phyloP scores from a whole-genome alignment of 371 early-diverging fungal genomes.

The Quaeritorhiza haematococci region DNA sequence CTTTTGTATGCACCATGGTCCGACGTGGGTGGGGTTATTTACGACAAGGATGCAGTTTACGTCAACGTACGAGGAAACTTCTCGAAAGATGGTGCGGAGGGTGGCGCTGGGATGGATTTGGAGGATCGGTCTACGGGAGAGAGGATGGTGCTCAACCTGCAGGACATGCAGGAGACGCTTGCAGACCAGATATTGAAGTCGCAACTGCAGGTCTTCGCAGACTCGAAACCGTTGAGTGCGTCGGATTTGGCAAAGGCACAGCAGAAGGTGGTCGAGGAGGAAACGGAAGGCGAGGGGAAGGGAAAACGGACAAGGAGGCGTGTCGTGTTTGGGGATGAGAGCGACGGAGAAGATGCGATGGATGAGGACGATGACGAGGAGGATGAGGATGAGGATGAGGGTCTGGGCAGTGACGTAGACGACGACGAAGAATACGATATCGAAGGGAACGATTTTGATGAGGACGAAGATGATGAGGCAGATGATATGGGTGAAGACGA shows the following conservation, averaged over 20 bases:
- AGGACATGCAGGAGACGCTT: slow-evolving; percentile 73
- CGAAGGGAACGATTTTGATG: slow-evolving; percentile 34
- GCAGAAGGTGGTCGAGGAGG: slow-evolving; percentile 3
- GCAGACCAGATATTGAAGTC: slow-evolving; percentile 72
- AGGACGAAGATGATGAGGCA: slow-evolving; percentile 16
- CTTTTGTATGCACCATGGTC: slow-evolving; percentile 98
- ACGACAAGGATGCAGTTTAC: slow-evolving; percentile 97
- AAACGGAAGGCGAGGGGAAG: slow-evolving; percentile 20
- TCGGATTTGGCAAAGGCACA: slow-evolving; percentile 21
- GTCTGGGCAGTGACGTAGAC: slow-evolving; percentile 31
- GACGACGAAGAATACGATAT: slow-evolving; percentile 29
- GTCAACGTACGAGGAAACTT: slow-evolving; percentile 89
- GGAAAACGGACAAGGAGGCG: slow-evolving; percentile 4
- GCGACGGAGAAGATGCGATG: slow-evolving; percentile 19
- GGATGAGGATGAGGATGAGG: slow-evolving; percentile 24
- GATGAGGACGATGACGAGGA: slow-evolving; percentile 37
- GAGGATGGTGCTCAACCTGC: slow-evolving; percentile 84
- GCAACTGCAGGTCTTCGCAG: slow-evolving; percentile 76
- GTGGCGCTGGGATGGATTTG: slow-evolving; percentile 23
- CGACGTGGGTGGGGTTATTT: slow-evolving; percentile 94
- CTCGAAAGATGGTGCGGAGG: slow-evolving; percentile 54
- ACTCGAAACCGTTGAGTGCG: slow-evolving; percentile 69
- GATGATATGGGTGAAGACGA: slow-evolving; percentile 38
- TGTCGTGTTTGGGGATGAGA: slow-evolving; percentile 19
- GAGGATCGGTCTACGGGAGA: slow-evolving; percentile 68